A percentile compares a stretch with the other conserved stretches of the same genome.
Evolutionary conservation across 192 early-diverging fungal species (phyloP).

Genomic region (Bifiguratus adelaidae): DNA sequence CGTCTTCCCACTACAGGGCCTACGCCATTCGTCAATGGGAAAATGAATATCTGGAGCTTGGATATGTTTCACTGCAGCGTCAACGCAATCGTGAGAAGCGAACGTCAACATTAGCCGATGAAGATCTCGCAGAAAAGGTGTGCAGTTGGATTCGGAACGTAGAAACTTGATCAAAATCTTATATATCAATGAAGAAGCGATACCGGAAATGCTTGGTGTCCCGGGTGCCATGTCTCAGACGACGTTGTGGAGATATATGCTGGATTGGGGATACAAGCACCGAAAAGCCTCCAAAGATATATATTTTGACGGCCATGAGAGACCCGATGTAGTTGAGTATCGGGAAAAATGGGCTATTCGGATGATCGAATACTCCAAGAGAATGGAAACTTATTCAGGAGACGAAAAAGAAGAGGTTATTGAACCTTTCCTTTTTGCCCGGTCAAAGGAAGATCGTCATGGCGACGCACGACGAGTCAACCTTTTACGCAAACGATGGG

Average conservation of each 20-base stretch:
- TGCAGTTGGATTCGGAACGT: not conserved
- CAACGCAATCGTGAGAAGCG: not conserved
- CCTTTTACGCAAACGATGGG: not conserved
- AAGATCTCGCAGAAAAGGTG: not conserved
- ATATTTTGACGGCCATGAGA: conserved; percentile 14
- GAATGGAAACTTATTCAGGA: too few species aligned
- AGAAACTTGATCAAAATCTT: not conserved
- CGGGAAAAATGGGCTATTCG: not conserved
- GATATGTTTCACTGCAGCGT: not conserved
- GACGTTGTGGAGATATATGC: not conserved
- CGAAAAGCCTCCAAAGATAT: not conserved
- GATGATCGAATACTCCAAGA: conserved; percentile 4
- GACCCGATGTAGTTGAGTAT: conserved; percentile 11
- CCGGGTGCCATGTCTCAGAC: not conserved
- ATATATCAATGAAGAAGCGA: not conserved
- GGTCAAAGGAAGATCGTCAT: not conserved
- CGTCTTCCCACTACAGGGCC: not conserved
- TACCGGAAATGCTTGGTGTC: not conserved
- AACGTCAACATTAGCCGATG: not conserved
- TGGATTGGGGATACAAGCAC: conserved; percentile 5
- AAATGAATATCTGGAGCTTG: not conserved
- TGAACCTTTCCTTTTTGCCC: too few species aligned
- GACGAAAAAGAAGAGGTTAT: too few species aligned
- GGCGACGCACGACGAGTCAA: not conserved
- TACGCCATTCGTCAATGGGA: not conserved